These are phyloP conservation scores for Yarrowia sp. DNA, from an alignment of 805 yeast genomes.

Conservation along the genomic window DNA sequence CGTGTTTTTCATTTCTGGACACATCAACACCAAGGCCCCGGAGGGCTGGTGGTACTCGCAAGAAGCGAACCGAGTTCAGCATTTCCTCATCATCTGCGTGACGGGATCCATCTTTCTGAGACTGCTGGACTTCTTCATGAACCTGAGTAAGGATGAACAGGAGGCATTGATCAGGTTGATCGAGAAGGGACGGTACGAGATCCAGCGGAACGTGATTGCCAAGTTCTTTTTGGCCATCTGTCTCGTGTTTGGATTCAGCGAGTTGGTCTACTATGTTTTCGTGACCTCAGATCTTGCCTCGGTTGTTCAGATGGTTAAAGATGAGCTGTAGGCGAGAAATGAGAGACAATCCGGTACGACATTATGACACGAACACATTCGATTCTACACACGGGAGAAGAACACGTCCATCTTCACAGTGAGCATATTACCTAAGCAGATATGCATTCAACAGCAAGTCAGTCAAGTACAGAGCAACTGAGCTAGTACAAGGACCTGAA, in stretches of 20 bases:
- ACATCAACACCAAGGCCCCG: constrained; percentile 29
- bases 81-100: constrained; percentile 28
- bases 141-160: constrained; percentile 27
- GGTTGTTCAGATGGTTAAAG: neutral
- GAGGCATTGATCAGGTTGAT: constrained; percentile 12
- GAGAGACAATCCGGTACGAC: no score
- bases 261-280: constrained; percentile 16
- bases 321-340: neutral
- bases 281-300: constrained; percentile 12
- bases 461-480: no score
- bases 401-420: no score
- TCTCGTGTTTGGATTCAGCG: constrained; percentile 14
- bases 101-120: constrained; percentile 30
- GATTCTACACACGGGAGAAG: no score
- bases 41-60: constrained; percentile 35
- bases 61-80: constrained; percentile 26
- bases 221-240: constrained; percentile 17
- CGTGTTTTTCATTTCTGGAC: constrained; percentile 32
- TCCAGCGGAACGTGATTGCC: constrained; percentile 17
- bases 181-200: constrained; percentile 10
- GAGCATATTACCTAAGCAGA: no score
- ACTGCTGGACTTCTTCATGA: constrained; percentile 25
- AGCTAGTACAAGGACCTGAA: no score
- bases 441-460: no score
- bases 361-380: no score